Base-by-base conservation (phyloP, 495 filamentous ascomycete species). In the Talaromyces adpressus region DNA sequence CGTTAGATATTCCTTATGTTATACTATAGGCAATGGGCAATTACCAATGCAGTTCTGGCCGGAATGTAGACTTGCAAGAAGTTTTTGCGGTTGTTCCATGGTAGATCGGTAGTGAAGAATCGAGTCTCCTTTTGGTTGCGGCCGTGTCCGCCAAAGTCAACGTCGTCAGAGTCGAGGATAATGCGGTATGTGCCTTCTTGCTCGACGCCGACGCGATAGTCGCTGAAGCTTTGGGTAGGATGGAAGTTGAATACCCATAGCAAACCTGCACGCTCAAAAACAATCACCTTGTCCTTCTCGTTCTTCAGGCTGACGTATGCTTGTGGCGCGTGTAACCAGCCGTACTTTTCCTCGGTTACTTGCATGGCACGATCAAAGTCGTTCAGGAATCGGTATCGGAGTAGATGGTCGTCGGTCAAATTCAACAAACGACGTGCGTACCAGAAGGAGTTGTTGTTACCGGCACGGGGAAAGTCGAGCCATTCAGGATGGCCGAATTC, bases 401-500 rank as follows among this genome's bases (percentile, higher is more conserved):
- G 84, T 4, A 94, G 82, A 7, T 75, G 63, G 76, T 98, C 94
- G 61, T 96, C 91, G 0, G 91, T 87, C 5, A 98, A 84, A 74
- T 98, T 97, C 65, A 96, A 88, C 75, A 97, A 94, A 56, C 94
- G 90, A 3, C 94, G 87, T 2, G 94, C 94, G 74, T 98, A 98
- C 87, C 92, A 94, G 85, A 91, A 98, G 65, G 89, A 93, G 75
- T 98, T 97, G 70, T 89, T 77, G 81, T 98, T 98, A 54, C 95
- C 94, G 64, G 84, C 92, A 32, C 94, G 89, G 11, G 94, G 94
- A 77, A 98, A 98, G 73, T 98, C 94, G 62, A 98, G 91, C 94
- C 94, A 98, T 79, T 98, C 94, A 0, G 94, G 94, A 74, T 98
- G 94, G 1, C 94, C 94, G 74, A 98, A 98, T 74, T 98, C 94